These are phyloP conservation scores for Pseudogymnoascus sp. DNA, from an alignment of 2,329 filamentous ascomycete species.

Conservation along the genomic window DNA sequence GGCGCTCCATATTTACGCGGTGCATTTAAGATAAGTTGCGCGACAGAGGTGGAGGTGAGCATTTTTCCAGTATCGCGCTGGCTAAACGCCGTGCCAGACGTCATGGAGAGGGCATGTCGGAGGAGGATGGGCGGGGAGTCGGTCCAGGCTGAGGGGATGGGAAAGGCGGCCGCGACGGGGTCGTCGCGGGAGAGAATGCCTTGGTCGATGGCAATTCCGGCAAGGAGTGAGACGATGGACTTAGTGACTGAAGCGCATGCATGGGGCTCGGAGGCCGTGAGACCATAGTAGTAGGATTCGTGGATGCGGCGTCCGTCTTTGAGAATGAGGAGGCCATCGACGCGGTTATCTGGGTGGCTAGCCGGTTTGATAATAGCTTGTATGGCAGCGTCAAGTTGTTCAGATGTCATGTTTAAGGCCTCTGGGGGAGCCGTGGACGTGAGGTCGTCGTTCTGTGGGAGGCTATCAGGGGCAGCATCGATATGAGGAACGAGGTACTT, in stretches of 20 bases:
- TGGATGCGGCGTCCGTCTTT: not conserved
- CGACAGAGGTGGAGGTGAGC: not conserved
- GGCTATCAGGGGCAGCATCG: not conserved
- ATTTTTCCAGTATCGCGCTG: not conserved
- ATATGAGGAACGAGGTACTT: not conserved
- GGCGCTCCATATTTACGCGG: not conserved
- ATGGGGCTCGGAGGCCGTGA: not conserved
- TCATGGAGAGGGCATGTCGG: not conserved
- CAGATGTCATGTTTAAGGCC: not conserved
- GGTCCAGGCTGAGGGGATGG: not conserved
- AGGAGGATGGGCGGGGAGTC: not conserved
- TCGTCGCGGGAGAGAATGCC: not conserved
- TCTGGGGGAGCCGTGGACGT: not conserved
- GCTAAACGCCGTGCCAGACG: not conserved
- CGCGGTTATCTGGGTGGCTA: not conserved
- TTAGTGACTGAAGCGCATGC: not conserved
- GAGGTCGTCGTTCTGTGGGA: not conserved
- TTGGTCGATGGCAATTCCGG: not conserved
- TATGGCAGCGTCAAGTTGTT: not conserved
- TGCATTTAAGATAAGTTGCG: not conserved
- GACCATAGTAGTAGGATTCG: not conserved
- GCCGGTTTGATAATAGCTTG: not conserved
- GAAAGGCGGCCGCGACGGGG: not conserved
- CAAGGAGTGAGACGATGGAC: not conserved
- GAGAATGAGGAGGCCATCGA: not conserved